Evolutionary conservation across 2,329 filamentous ascomycete species (phyloP).

Genomic region (Pseudogymnoascus sp.): DNA sequence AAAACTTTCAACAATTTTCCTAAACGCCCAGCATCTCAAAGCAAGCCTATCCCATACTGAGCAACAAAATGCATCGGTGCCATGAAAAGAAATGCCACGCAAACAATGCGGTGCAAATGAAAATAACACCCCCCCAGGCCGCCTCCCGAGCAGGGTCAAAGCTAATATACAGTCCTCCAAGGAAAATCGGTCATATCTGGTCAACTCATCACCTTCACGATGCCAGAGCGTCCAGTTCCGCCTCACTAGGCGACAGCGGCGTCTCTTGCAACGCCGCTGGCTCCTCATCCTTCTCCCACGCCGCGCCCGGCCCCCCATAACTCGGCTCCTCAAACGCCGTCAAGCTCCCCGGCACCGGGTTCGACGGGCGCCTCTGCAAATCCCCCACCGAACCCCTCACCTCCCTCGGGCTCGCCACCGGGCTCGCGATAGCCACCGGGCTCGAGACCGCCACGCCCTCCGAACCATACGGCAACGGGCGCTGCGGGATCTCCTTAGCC

Average conservation of each 20-base stretch:
- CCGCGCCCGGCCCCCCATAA: conserved; percentile 22
- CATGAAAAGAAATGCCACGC: not conserved
- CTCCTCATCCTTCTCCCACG: conserved; percentile 47
- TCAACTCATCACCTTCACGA: not conserved
- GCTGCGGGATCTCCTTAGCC: conserved; percentile 38
- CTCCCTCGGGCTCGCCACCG: conserved; percentile 14
- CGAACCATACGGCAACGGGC: conserved; percentile 47
- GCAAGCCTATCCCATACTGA: no score
- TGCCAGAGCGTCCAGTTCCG: conserved; percentile 24
- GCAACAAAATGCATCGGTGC: not conserved
- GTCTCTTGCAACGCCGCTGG: conserved; percentile 32
- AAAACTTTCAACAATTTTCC: no score
- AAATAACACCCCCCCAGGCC: not conserved
- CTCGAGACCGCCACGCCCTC: conserved; percentile 39
- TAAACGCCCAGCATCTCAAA: no score
- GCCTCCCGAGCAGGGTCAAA: not conserved
- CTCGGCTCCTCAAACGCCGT: not conserved
- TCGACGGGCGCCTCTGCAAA: not conserved
- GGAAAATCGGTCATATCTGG: not conserved
- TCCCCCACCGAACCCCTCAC: not conserved
- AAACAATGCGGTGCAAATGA: not conserved
- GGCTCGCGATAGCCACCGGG: conserved; percentile 35
- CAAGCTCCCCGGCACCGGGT: not conserved
- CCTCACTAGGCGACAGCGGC: conserved; percentile 24
- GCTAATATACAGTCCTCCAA: not conserved